Evolutionary conservation across 78 protist genomes (phyloP), one percentile per base, ranked within the genome.

Genomic region (Monocercomonoides exilis): DNA sequence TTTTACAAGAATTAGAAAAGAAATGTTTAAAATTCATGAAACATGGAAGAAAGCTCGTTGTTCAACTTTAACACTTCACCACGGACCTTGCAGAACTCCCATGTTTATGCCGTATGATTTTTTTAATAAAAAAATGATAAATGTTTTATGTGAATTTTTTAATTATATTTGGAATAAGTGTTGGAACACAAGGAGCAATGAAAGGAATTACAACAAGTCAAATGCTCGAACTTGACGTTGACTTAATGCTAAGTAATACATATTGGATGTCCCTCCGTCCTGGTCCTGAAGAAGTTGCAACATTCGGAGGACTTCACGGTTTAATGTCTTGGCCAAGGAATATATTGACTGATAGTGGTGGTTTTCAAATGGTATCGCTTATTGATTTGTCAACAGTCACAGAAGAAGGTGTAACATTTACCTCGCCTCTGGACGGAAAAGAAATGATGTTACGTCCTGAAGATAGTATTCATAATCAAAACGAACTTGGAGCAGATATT

Each of bases 371-470:
- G 42, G 82, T 88, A 0, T 88, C 90, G 41, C 87, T 88, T 2
- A 44, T 81, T 1, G 45, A 41, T 44, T 43, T 88, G 43, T 1
- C 87, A n/a, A 33, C 44, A 44, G 5, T 88, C 6, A 88, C 90
- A 4, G 90, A 88, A 29, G 87, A 90, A 42, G 92, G 92, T 6
- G 92, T 90, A 43, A 70, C 5, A 1, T 90, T 90, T 44, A 1
- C 0, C 1, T 87, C 90, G 3, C 84, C 89, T 1, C 81, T 77
- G 41, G 77, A 79, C 32, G 85, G 85, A 3, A 41, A 35, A 2
- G 5, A 0, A 21, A 3, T 43, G 44, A 41, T 87, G 38, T 54
- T 90, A 36, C 77, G 86, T 0, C 92, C 92, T 4, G 92, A 90
- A 77, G 2, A 70, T 41, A 6, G 80, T 34, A 84, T 90, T 11